Base-by-base conservation (phyloP, 2,329 filamentous ascomycete species). In the Curvularia spicifera region DNA sequence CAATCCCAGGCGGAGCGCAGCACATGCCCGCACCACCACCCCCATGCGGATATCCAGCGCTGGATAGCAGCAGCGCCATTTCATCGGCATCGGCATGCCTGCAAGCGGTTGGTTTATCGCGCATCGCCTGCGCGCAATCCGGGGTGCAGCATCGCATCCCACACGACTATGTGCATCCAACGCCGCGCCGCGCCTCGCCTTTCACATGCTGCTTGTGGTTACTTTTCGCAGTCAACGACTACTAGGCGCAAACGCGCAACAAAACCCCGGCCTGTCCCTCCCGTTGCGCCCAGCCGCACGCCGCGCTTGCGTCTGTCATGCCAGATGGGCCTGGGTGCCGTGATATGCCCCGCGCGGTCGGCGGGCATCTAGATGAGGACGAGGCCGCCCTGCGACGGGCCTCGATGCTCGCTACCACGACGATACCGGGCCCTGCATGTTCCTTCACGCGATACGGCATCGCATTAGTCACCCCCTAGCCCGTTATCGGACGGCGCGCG, bases 111-210 rank as follows among this genome's bases (percentile, higher is more conserved):
- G 57, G 50, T 49, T 53, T 54, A 59, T 61, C 54, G 56, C 52
- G 57, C 48, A 57, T 56, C 59, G 31, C 31, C 31, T 15, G 13
- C 4, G 51, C 29, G 54, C 43, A 54, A 44, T 65, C 64, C 62
- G 65, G 65, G 65, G 65, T 68, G 59, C 65, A 68, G 63, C 61
- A 37, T 59, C 26, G 9, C 59, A 43, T 53, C 37, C 22, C 31
- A 43, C 49, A n/a, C 24, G 24, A 6, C 24, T 6, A 26, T 26
- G 24, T 26, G 13, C 15, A n/a, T n/a, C 5, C 15, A 2, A n/a
- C 15, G 15, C 56, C 42, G 18, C 18, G 18, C 18, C 18, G 18
- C 18, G 18, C 56, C 57, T 60, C 55, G 48, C 39, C 57, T 53
- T 57, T 52, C 55, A 60, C 54, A 55, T 60, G 56, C 26, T 9